Evolutionary conservation across 1,139 yeast species (phyloP).

Genomic region (Saccharomyces hybrid): DNA sequence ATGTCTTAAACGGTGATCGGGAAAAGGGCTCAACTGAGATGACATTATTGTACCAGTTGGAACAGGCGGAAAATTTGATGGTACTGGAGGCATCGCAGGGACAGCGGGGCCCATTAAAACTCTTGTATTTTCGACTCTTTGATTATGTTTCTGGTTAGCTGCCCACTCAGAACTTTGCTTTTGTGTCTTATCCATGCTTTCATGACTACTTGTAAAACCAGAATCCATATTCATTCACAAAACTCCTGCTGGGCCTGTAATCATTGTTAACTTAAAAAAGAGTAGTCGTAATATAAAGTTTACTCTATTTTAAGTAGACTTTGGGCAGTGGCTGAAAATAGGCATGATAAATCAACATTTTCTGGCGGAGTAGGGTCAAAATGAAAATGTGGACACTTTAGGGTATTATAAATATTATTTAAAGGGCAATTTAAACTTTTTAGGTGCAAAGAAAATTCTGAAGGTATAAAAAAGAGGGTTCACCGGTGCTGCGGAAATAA

Average conservation of each 20-base stretch:
- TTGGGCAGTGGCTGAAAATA: background rate
- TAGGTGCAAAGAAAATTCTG: too few species aligned
- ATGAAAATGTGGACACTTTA: background rate
- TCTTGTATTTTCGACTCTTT: background rate
- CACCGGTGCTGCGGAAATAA: background rate
- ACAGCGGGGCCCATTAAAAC: background rate
- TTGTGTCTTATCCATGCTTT: background rate
- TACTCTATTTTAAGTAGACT: background rate
- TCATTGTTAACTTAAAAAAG: background rate
- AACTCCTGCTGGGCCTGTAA: background rate
- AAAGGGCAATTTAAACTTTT: background rate
- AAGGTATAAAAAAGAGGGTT: background rate
- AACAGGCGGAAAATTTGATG: background rate
- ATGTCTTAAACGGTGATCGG: background rate
- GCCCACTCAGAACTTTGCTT: background rate
- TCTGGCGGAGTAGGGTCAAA: background rate
- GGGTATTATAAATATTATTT: background rate
- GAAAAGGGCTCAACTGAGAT: background rate
- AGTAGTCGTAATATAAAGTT: background rate
- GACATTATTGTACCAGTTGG: background rate
- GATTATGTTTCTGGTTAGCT: background rate
- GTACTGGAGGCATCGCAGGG: background rate
- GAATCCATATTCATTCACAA: background rate
- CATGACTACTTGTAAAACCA: background rate
- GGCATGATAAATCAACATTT: background rate